Evolutionary conservation across 1,284 basidiomycete genomes (phyloP).

Genomic region (Austroboletus niveus): DNA sequence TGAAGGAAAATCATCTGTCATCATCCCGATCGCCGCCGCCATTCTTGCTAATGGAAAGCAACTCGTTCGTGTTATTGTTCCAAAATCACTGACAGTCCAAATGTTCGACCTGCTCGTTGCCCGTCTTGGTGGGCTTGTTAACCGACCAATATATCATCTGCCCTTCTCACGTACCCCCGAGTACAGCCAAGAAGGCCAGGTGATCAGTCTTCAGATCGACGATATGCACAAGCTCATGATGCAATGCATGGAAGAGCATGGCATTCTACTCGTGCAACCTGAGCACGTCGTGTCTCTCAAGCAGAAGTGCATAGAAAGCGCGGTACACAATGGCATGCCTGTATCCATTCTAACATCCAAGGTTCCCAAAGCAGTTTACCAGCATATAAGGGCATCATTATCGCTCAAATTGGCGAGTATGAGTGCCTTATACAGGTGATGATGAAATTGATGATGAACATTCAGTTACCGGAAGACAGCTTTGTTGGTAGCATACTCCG

Average conservation of each 20-base stretch:
- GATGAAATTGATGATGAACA: too few relatives aligned
- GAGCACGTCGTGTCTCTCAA: constrained; percentile 52
- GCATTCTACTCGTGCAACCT: constrained; percentile 46
- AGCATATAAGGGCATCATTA: background rate
- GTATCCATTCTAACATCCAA: background rate
- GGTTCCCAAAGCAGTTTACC: background rate
- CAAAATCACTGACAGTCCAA: constrained; percentile 41
- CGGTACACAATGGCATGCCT: background rate
- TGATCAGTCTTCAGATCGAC: background rate
- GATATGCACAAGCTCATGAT: constrained; percentile 27
- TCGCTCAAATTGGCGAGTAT: background rate
- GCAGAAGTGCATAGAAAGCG: constrained; percentile 39
- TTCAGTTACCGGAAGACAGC: background rate
- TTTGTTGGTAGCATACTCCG: background rate
- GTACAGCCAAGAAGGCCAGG: background rate
- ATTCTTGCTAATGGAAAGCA: constrained; percentile 41
- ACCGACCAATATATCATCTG: constrained; percentile 45
- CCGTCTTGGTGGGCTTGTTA: constrained; percentile 42
- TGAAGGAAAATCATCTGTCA: constrained; percentile 56
- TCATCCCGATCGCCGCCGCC: constrained; percentile 44
- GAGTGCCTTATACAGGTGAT: background rate
- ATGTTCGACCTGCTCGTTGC: constrained; percentile 50
- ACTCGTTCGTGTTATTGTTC: constrained; percentile 46
- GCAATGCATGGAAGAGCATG: constrained; percentile 37
- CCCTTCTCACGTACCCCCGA: constrained; percentile 42